phyloP scores from a whole-genome alignment of 169 alveolate genomes.

The Perkinsus chesapeaki region DNA sequence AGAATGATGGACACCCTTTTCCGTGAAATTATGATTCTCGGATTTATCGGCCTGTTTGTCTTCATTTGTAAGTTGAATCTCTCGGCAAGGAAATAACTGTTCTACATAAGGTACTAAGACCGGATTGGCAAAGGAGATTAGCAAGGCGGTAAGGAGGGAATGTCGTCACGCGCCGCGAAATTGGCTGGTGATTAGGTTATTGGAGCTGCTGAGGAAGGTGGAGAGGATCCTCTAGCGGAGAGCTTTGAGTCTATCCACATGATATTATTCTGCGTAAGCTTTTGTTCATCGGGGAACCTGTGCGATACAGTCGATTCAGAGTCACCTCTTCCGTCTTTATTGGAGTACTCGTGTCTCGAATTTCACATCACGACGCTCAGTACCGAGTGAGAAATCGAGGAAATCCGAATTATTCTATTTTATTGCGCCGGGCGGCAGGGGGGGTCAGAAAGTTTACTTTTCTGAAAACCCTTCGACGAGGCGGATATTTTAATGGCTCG shows the following conservation, averaged over 20 bases:
- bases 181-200: not conserved
- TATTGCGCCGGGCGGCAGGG: no score
- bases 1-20: not conserved
- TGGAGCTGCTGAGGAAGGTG: slow-evolving; percentile 1
- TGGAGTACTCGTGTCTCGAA: no score
- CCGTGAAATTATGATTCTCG: slow-evolving; percentile 1
- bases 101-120: not conserved
- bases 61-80: not conserved
- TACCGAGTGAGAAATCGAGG: no score
- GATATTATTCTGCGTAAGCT: slow-evolving; percentile 1
- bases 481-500: no score
- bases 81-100: not conserved
- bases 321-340: no score
- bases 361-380: not conserved
- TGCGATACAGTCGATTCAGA: no score
- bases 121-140: not conserved
- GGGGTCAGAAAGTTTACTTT: no score
- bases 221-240: slow-evolving; percentile 10
- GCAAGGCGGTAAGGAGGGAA: not conserved
- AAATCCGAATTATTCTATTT: no score
- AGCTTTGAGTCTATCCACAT: not conserved
- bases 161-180: not conserved
- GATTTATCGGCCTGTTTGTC: slow-evolving; percentile 4
- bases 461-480: no score
- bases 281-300: no score